Conservation (phyloP, 345 rosid species). For the Clausena lansium region DNA sequence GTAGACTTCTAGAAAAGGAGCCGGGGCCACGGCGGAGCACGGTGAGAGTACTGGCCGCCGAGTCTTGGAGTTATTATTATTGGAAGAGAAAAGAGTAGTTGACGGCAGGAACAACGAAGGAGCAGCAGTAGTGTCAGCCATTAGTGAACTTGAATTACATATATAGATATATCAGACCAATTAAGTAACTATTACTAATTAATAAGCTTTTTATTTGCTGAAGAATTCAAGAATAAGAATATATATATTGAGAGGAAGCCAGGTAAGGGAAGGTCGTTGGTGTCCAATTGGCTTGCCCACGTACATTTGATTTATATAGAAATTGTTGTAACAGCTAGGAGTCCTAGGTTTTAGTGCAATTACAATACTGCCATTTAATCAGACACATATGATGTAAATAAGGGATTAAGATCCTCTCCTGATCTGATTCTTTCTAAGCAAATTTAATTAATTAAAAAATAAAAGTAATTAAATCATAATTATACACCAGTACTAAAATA, state of each 20-base stretch:
- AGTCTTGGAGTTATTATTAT: not conserved
- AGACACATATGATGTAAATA: too few relatives aligned
- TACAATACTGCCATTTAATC: not conserved
- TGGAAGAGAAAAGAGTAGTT: not conserved
- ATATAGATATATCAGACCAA: not conserved
- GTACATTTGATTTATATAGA: constrained; percentile 7
- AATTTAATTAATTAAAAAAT: too few relatives aligned
- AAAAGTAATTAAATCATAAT: too few relatives aligned
- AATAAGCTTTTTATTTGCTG: not conserved
- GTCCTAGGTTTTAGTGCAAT: not conserved
- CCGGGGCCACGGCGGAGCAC: constrained; percentile 33
- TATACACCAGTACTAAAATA: too few relatives aligned
- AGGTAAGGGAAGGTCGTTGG: too few relatives aligned
- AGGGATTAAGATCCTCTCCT: too few relatives aligned
- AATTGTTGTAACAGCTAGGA: not conserved
- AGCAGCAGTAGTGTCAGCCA: constrained; percentile 2
- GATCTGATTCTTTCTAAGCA: too few relatives aligned
- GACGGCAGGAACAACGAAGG: not conserved
- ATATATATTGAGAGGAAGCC: not conserved
- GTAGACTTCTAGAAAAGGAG: constrained; percentile 10
- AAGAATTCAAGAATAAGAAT: too few relatives aligned
- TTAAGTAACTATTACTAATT: too few relatives aligned
- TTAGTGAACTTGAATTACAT: not conserved
- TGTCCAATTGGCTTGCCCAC: not conserved
- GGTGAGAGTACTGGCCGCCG: constrained; percentile 20